Evolutionary conservation across 306 rosid genomes (phyloP).

Genomic region (Cicer judaicum): DNA sequence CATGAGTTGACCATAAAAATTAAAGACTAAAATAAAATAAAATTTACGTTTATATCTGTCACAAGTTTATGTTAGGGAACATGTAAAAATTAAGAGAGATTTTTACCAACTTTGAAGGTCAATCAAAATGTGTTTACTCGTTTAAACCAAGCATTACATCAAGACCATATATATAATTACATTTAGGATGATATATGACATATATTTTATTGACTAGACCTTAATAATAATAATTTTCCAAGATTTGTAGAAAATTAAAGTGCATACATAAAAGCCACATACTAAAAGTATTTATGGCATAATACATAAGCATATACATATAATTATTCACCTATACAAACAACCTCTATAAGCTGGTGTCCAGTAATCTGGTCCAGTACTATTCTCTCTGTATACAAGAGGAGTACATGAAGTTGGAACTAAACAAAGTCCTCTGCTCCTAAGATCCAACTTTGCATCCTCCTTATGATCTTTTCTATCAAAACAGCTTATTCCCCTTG

Average conservation of each 20-base stretch:
- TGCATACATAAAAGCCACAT: slow-evolving; percentile 18
- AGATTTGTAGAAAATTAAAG: slow-evolving; percentile 28
- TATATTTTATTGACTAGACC: slow-evolving; percentile 37
- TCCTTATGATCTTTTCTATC: slow-evolving; percentile 67
- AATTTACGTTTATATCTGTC: too few relatives aligned
- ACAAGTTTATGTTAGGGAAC: too few relatives aligned
- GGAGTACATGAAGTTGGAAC: slow-evolving; percentile 89
- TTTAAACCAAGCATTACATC: slow-evolving; percentile 19
- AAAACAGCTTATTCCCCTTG: slow-evolving; percentile 60
- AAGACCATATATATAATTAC: slow-evolving; percentile 7
- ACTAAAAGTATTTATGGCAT: slow-evolving; percentile 15
- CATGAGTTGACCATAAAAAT: too few relatives aligned
- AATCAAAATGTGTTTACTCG: slow-evolving; percentile 10
- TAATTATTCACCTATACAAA: slow-evolving; percentile 63
- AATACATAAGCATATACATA: neutral
- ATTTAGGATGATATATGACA: slow-evolving; percentile 8
- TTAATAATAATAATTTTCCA: slow-evolving; percentile 9
- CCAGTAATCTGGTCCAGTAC: slow-evolving; percentile 86
- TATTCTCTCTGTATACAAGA: slow-evolving; percentile 71
- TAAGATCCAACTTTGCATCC: slow-evolving; percentile 63
- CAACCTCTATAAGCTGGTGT: slow-evolving; percentile 90
- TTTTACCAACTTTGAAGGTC: neutral
- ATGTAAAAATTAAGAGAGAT: too few relatives aligned
- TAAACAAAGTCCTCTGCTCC: slow-evolving; percentile 83
- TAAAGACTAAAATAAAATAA: too few relatives aligned